Evolutionary conservation across 257 asterid genomes (phyloP), one percentile per base, ranked within the genome.

Genomic region (Cruciata laevipes): DNA sequence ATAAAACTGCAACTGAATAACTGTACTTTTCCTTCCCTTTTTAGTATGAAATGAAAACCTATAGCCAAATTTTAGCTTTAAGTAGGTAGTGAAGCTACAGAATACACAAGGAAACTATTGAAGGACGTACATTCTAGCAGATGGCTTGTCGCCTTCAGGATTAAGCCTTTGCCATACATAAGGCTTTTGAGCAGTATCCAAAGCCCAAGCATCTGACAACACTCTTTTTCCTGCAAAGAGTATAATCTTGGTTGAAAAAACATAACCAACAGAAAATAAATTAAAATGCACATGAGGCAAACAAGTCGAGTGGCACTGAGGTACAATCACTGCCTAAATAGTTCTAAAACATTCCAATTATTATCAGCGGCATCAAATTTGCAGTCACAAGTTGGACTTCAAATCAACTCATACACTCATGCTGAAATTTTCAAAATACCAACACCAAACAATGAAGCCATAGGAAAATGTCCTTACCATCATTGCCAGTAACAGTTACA

Each of bases 151-250:
- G 11, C 99, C 99, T 83, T 86, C 96, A 4, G 98, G 98, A 77
- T 84, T 87, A 76, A 94, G 98, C 81, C 89, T 87, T 84, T 84
- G 93, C 99, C 99, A 94, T 55, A 53, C 92, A 74, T 94, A 94
- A 3, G 99, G 99, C 78, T 94, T 94, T 77, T 90, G 97, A 74
- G 99, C 97, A 70, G 99, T 94, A 73, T 94, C 99, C 83, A 94
- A 86, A 64, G 81, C 96, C 99, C 99, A 94, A 73, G 96, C 95
- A 89, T 94, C 99, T 44, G 99, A 87, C 62, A 94, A 82, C 77
- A 84, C 96, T 85, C 91, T 82, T 82, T 88, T 90, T 68, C 99
- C 99, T 94, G 80, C 65, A 76, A 79, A 74, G 51, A 78, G 69
- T n/a, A 9, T 2, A 67, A 67, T 3, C 23, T 67, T 10, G 40